These are phyloP conservation scores for Brachypodium distachyon DNA, from an alignment of 202 grass and related monocot genomes.

Conservation along the genomic window DNA sequence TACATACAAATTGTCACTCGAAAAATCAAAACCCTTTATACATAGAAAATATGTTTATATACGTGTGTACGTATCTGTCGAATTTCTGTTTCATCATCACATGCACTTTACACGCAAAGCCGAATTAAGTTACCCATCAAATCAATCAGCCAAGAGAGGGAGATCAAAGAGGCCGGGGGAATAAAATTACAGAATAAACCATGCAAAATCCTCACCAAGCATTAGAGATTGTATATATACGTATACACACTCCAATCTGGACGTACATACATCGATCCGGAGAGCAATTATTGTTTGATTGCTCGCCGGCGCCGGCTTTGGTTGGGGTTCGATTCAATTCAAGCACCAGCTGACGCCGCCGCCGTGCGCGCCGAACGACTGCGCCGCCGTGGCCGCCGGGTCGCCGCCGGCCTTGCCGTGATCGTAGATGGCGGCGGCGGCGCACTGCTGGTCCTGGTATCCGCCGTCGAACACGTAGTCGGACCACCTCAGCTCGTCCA, in stretches of 20 bases:
- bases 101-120: constrained; percentile 9
- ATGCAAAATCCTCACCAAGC: constrained; percentile 11
- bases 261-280: too few relatives aligned
- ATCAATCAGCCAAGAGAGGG: background rate
- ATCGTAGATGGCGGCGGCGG: constrained; percentile 21
- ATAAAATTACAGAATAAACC: constrained; percentile 15
- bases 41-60: too few relatives aligned
- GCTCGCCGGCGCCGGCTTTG: constrained; percentile 18
- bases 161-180: background rate
- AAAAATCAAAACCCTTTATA: constrained; percentile 11
- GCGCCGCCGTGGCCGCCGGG: background rate
- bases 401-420: constrained; percentile 24
- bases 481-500: constrained; percentile 60
- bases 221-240: background rate
- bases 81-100: constrained; percentile 2
- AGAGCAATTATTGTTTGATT: too few relatives aligned
- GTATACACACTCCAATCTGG: background rate
- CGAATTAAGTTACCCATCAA: constrained; percentile 13
- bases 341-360: constrained; percentile 35
- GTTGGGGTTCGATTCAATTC: constrained; percentile 14
- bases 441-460: background rate
- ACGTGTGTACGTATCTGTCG: background rate
- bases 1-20: too few relatives aligned
- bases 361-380: constrained; percentile 22
- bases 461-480: constrained; percentile 48